Evolutionary conservation across 2,329 filamentous ascomycete species (phyloP).

Genomic region (Sporothrix brasiliensis): DNA sequence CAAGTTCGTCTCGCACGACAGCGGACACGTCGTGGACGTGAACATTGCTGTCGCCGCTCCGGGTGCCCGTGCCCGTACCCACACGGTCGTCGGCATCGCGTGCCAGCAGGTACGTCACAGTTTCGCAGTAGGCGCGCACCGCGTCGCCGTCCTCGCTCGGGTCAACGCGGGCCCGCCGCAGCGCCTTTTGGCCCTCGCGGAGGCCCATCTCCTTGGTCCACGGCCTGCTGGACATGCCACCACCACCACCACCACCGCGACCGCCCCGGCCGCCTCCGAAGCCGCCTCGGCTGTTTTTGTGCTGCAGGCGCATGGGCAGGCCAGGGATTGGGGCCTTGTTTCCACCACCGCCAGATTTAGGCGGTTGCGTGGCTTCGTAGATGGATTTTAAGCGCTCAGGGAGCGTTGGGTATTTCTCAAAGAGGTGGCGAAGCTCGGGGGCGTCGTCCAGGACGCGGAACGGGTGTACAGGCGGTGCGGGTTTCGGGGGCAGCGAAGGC

Average conservation of each 20-base stretch:
- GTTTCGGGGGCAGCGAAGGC: constrained; percentile 30
- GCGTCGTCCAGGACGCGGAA: constrained; percentile 57
- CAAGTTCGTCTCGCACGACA: constrained; percentile 51
- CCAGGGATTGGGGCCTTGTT: background rate
- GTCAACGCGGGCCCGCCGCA: constrained; percentile 55
- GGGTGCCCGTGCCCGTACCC: no score
- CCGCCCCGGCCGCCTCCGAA: constrained; percentile 4
- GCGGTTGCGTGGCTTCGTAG: constrained; percentile 54
- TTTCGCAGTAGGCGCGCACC: constrained; percentile 62
- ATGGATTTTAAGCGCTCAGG: constrained; percentile 53
- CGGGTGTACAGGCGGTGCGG: constrained; percentile 44
- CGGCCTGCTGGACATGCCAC: constrained; percentile 28
- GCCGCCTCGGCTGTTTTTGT: constrained; percentile 2
- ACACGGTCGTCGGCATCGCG: constrained; percentile 41
- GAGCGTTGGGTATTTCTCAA: constrained; percentile 57
- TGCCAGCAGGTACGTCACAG: constrained; percentile 56
- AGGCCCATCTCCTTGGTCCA: constrained; percentile 65
- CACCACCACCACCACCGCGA: background rate
- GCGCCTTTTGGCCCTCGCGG: constrained; percentile 56
- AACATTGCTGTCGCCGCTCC: background rate
- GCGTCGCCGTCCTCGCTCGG: constrained; percentile 61
- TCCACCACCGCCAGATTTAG: constrained; percentile 37
- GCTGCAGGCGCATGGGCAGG: background rate
- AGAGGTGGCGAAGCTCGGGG: constrained; percentile 54
- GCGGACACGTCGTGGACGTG: constrained; percentile 41